Evolutionary conservation across 306 rosid genomes (phyloP).

Genomic region (Ammopiptanthus mongolicus): DNA sequence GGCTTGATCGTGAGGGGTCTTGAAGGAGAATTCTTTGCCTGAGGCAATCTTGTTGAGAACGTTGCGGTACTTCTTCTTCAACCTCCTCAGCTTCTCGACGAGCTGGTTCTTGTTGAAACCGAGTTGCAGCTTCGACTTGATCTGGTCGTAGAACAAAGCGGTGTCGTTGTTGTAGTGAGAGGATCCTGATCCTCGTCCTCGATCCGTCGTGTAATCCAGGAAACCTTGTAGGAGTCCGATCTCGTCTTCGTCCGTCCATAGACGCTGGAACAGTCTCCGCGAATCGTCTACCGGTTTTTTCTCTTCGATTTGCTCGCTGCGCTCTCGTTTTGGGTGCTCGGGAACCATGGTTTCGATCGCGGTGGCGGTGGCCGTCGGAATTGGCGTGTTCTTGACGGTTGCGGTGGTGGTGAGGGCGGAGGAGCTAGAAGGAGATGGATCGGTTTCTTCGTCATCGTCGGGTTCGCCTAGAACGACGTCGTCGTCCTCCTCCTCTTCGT

Average conservation of each 20-base stretch:
- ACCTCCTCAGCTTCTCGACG: constrained; percentile 69
- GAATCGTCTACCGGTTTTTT: constrained; percentile 51
- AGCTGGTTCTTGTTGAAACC: constrained; percentile 60
- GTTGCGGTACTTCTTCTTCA: constrained; percentile 67
- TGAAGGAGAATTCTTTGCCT: constrained; percentile 60
- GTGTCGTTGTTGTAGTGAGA: constrained; percentile 40
- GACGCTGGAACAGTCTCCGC: constrained; percentile 44
- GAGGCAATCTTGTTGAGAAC: constrained; percentile 33
- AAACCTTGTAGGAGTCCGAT: constrained; percentile 64
- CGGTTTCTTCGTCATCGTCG: constrained; percentile 29
- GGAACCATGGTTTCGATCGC: too few relatives aligned
- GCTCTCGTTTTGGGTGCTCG: constrained; percentile 35
- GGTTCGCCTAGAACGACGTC: constrained; percentile 38
- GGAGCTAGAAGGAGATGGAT: constrained; percentile 37
- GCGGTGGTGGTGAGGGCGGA: constrained; percentile 34
- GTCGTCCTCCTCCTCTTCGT: constrained; percentile 52
- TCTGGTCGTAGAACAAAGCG: constrained; percentile 46
- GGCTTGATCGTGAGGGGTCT: constrained; percentile 59
- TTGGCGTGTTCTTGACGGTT: constrained; percentile 25
- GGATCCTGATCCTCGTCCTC: constrained; percentile 19
- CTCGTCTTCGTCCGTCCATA: constrained; percentile 83
- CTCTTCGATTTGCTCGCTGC: constrained; percentile 39
- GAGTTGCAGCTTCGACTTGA: constrained; percentile 52
- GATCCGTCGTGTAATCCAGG: constrained; percentile 45
- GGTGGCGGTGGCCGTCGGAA: constrained; percentile 21